Base-by-base conservation (phyloP, 2,329 filamentous ascomycete species). In the Xylariales sp. region DNA sequence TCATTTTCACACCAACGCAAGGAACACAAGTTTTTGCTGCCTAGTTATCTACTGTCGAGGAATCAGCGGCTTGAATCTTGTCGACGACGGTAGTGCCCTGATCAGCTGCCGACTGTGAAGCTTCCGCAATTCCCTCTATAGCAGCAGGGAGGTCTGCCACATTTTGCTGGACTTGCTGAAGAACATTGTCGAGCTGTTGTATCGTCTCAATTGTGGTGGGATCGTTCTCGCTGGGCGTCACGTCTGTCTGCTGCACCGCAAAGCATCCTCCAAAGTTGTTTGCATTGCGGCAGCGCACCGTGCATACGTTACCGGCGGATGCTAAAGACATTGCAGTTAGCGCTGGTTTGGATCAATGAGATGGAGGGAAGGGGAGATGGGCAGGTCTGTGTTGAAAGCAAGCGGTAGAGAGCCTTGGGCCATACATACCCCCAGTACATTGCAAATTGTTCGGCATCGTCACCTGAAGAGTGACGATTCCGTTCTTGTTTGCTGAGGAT, bases 261-360 rank as follows among this genome's bases (percentile, higher is more conserved):
- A 82, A 77, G 71, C 81, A 83, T n/a, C 81, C 81, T 39, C 81
- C 81, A 49, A 76, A 76, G 9, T 64, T 69, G 0, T 78, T 76
- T 2, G 73, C 73, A 70, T 82, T 82, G 48, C 76, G 74, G 75
- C 81, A 83, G 28, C 81, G 77, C 18, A 83, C 73, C 7, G 80
- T 81, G 71, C 81, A 83, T 43, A 83, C 71, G 32, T 81, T 78
- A 54, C 83, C 83, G 1, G 83, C 82, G 0, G 82, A 81, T 28
- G 76, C 77, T 78, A 5, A 45, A n/a, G 60, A 50, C 18, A 63
- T 60, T 36, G 14, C 8, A 23, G 55, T 65, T n/a, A 68, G 28
- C 12, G 28, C 23, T 39, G 7, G 16, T 18, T 10, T n/a, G 28
- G 12, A 5, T 34, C 56, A 5, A 43, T 7, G 5, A 10, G 39